These are phyloP conservation scores for Fusarium incarnatum DNA, from an alignment of 2,329 filamentous ascomycete species.

Conservation along the genomic window DNA sequence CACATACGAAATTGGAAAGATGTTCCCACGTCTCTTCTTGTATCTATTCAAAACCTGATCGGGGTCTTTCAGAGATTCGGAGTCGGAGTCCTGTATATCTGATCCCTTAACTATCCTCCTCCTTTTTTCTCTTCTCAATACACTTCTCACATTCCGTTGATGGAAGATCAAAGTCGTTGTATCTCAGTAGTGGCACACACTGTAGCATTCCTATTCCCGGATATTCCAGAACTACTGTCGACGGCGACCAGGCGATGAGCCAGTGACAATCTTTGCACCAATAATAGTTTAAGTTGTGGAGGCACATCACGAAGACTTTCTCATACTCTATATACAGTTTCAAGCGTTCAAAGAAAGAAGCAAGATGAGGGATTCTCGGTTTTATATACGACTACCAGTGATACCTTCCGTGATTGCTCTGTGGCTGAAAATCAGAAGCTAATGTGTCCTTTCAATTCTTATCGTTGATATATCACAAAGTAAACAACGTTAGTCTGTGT, in stretches of 20 bases:
- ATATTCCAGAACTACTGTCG: not conserved
- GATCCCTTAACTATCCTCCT: not conserved
- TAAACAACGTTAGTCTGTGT: not conserved
- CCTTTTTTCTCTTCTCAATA: not conserved
- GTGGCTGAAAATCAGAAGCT: not conserved
- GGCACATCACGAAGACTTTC: not conserved
- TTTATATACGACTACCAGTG: not conserved
- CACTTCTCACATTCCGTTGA: not conserved
- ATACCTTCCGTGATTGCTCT: not conserved
- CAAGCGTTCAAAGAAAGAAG: rapidly evolving
- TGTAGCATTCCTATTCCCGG: not conserved
- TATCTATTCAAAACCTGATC: rapidly evolving
- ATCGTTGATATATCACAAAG: not conserved
- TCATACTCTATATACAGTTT: rapidly evolving
- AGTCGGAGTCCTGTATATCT: too few species aligned
- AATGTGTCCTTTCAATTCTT: not conserved
- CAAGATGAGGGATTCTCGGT: rapidly evolving
- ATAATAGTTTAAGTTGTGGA: not conserved
- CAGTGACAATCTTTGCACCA: not conserved
- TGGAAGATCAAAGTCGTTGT: not conserved
- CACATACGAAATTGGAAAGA: not conserved
- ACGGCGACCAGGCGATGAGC: not conserved
- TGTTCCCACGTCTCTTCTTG: not conserved
- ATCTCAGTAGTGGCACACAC: not conserved
- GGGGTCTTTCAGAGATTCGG: rapidly evolving